A percentile compares a stretch with the other conserved stretches of the same genome.
These are phyloP conservation scores for Neobulgaria alba DNA, from an alignment of 2,329 filamentous ascomycete species.

Conservation along the genomic window DNA sequence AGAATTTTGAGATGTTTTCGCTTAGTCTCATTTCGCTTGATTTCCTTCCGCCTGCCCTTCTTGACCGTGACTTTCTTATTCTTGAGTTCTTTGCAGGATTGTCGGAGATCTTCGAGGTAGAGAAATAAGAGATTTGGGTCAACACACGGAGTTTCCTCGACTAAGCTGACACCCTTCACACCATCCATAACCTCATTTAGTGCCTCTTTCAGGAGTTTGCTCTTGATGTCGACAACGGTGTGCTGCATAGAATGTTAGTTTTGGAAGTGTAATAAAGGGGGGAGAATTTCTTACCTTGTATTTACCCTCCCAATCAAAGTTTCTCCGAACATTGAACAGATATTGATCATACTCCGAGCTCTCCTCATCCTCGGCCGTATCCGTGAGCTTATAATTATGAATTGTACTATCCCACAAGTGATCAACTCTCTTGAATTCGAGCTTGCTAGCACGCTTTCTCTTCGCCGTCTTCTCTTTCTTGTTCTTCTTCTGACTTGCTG, in stretches of 20 bases:
- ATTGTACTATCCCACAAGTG: conserved; percentile 50
- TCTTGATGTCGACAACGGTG: conserved; percentile 78
- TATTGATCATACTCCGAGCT: conserved; percentile 66
- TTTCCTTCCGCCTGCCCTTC: conserved; percentile 51
- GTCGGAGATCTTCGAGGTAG: conserved; percentile 69
- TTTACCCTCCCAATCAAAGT: conserved; percentile 78
- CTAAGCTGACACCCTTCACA: conserved; percentile 69
- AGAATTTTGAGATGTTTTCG: conserved; percentile 62
- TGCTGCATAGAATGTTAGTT: too few species aligned
- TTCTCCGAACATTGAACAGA: conserved; percentile 73
- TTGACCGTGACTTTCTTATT: conserved; percentile 40
- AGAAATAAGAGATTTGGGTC: conserved; percentile 65
- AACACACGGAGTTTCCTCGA: conserved; percentile 68
- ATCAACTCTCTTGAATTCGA: conserved; percentile 63
- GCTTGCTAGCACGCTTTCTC: conserved; percentile 39
- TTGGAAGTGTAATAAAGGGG: too few species aligned
- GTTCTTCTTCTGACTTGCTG: conserved; percentile 26
- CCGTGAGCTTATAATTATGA: conserved; percentile 60
- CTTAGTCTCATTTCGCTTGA: conserved; percentile 49
- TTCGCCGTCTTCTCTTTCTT: conserved; percentile 35
- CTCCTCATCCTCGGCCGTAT: conserved; percentile 55
- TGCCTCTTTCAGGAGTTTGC: conserved; percentile 64
- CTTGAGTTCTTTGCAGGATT: conserved; percentile 55
- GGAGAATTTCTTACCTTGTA: conserved; percentile 39
- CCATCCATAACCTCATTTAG: conserved; percentile 65